A percentile compares a stretch with the other conserved stretches of the same genome.
Evolutionary conservation across 2,329 filamentous ascomycete species (phyloP).

Genomic region (Colletotrichum abscissum): DNA sequence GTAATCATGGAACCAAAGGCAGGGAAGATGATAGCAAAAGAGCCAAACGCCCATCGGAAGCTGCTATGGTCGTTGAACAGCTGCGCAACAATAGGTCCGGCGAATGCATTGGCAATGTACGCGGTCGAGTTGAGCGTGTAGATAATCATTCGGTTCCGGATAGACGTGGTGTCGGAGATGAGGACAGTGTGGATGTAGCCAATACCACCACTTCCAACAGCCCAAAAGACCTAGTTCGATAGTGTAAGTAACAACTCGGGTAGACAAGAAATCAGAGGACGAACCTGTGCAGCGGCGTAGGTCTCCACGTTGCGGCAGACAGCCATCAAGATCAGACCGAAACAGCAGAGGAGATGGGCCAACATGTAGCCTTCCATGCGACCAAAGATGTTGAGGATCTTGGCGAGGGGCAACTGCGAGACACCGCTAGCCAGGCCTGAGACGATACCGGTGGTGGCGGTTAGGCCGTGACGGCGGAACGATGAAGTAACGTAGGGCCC

Average conservation of each 20-base stretch:
- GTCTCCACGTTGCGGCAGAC: conserved; percentile 61
- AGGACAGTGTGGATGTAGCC: conserved; percentile 45
- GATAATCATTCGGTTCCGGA: conserved; percentile 46
- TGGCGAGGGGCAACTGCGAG: conserved; percentile 48
- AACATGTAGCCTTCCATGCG: conserved; percentile 49
- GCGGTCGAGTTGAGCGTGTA: conserved; percentile 46
- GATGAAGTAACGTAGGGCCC: conserved; percentile 46
- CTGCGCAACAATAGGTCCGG: conserved; percentile 41
- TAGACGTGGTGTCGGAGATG: conserved; percentile 44
- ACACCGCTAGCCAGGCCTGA: conserved; percentile 46
- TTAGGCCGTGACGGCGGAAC: conserved; percentile 59
- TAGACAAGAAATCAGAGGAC: not conserved
- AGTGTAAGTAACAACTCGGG: not conserved
- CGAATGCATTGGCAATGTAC: conserved; percentile 50
- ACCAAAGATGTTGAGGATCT: conserved; percentile 52
- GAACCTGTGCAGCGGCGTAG: conserved; percentile 49
- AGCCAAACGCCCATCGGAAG: conserved; percentile 58
- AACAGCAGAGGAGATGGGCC: conserved; percentile 46
- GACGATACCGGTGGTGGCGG: conserved; percentile 57
- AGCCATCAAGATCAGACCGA: conserved; percentile 66
- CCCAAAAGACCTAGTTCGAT: conserved; percentile 61
- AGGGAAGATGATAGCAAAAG: conserved; percentile 68
- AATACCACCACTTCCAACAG: conserved; percentile 55
- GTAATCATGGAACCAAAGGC: conserved; percentile 19
- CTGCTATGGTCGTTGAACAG: conserved; percentile 39